Evolutionary conservation across 345 rosid genomes (phyloP), one percentile per base, ranked within the genome.

Genomic region (Ricinus communis): DNA sequence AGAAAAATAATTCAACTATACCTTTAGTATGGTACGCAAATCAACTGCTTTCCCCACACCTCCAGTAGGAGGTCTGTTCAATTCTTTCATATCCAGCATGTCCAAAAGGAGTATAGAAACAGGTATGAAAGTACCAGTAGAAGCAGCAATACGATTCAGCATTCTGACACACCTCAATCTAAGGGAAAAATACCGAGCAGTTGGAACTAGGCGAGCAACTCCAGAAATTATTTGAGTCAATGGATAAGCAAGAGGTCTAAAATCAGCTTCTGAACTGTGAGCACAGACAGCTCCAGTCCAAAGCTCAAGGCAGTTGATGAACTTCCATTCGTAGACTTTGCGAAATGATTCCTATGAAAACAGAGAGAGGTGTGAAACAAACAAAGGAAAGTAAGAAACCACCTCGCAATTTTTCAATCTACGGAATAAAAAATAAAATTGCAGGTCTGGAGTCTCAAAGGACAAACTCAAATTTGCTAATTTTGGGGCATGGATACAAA

Each of bases 251-350:
- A 95, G 96, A 68, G 94, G 90, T 74, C 79, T 80, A 56, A 93
- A 85, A 75, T 88, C 98, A 71, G 93, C 83, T 76, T 90, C 93
- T 47, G 87, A 75, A 70, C 85, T 75, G 66, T 82, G 89, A 51
- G 91, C 75, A 79, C 96, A 92, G 63, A 95, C 76, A 61, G 97
- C 97, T 72, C 97, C 93, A 18, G 99, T 95, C 98, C 98, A 95
- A 55, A 95, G 94, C 87, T 95, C 98, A 74, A 95, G 94, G 77
- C 99, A 92, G 77, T 85, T 91, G 27, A 92, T 87, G 77, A 86
- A 95, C 76, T 95, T 95, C 99, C 99, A 95, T 71, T 90, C 97
- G 80, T 92, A 95, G 65, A 95, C 98, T 82, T 93, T 90, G 66
- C 91, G 81, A 72, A 88, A 95, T 61, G 97, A 87, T 83, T 92